Percentiles rank a stretch among this genome's conserved stretches.
Evolutionary conservation across 495 filamentous ascomycete species (phyloP).

Genomic region (Aspergillus incahuasiensis): DNA sequence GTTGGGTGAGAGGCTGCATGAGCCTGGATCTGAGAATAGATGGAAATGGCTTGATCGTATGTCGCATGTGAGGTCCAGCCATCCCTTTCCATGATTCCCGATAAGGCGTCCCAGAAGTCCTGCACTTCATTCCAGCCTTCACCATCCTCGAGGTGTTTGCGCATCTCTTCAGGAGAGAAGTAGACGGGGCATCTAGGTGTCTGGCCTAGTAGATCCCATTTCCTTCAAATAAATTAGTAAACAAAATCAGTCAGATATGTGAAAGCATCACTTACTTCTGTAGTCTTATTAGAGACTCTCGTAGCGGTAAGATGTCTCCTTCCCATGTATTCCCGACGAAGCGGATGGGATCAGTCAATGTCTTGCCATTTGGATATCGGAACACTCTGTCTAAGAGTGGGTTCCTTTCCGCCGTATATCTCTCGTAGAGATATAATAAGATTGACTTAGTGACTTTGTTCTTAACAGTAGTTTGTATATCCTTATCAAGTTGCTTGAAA

Average conservation of each 20-base stretch:
- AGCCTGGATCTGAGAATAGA: background rate
- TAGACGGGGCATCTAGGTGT: conserved; percentile 25
- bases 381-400: conserved; percentile 19
- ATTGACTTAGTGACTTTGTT: conserved; percentile 24
- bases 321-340: conserved; percentile 31
- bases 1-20: too few species aligned
- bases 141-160: conserved; percentile 23
- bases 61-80: conserved; percentile 33
- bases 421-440: conserved; percentile 24
- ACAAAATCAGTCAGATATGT: too few species aligned
- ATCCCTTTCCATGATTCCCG: conserved; percentile 30
- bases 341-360: conserved; percentile 24
- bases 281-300: conserved; percentile 27
- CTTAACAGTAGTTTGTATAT: conserved; percentile 25
- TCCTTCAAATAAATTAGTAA: conserved; percentile 10
- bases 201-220: conserved; percentile 27
- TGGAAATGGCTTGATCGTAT: conserved; percentile 11
- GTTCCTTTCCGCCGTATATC: conserved; percentile 14
- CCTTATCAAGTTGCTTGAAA: conserved; percentile 19
- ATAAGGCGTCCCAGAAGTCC: conserved; percentile 30
- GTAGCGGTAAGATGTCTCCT: conserved; percentile 30
- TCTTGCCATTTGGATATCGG: conserved; percentile 27
- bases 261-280: conserved; percentile 14
- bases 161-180: conserved; percentile 29
- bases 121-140: conserved; percentile 36